phyloP scores from a whole-genome alignment of 495 filamentous ascomycete genomes.

The Aspergillus coremiiformis region DNA sequence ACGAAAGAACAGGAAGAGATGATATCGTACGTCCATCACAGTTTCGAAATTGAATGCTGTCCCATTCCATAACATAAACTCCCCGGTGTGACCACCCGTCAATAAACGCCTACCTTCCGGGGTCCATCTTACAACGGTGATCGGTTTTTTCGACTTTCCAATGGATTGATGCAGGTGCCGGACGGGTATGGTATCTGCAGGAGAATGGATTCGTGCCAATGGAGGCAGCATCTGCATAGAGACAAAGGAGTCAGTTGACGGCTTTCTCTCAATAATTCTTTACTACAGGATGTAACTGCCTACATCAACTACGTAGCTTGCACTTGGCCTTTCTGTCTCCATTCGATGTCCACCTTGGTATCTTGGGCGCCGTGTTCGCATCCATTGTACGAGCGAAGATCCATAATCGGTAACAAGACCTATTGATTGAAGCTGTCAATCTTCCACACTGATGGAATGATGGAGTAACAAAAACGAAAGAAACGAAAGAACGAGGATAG shows the following conservation, averaged over 20 bases:
- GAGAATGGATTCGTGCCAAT: constrained; percentile 57
- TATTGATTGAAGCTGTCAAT: constrained; percentile 10
- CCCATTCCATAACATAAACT: constrained; percentile 98
- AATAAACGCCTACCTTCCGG: constrained; percentile 87
- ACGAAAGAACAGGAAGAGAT: not conserved
- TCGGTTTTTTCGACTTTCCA: constrained; percentile 94
- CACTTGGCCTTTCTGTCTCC: constrained; percentile 75
- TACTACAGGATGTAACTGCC: constrained; percentile 24
- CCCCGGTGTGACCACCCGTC: constrained; percentile 89
- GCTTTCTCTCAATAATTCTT: not conserved
- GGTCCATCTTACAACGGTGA: constrained; percentile 97
- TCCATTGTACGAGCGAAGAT: constrained; percentile 85
- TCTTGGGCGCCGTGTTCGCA: constrained; percentile 72
- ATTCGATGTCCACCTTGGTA: constrained; percentile 60
- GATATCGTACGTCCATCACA: constrained; percentile 69
- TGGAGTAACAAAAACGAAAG: not conserved
- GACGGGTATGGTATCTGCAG: constrained; percentile 77
- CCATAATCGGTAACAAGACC: constrained; percentile 90
- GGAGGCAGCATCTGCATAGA: constrained; percentile 74
- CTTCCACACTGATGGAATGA: not conserved
- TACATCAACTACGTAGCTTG: constrained; percentile 85
- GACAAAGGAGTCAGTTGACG: not conserved
- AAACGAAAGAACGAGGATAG: not conserved
- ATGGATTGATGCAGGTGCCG: constrained; percentile 90
- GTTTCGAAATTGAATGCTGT: constrained; percentile 99